Evolutionary conservation across 164 flowering plant species (phyloP).

Genomic region (Paratinospora sagittata): DNA sequence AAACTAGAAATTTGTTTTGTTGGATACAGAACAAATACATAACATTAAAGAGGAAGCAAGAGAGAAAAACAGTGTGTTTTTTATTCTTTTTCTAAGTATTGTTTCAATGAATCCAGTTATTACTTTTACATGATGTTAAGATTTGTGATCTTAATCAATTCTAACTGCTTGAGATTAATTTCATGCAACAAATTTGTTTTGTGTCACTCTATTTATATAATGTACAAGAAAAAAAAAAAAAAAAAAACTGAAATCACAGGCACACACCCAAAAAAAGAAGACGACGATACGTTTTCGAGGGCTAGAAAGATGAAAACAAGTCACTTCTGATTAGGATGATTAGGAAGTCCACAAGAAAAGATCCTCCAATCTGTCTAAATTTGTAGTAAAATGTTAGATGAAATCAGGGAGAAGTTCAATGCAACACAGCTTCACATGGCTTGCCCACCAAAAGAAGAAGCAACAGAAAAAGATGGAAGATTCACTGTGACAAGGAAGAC

Average conservation of each 20-base stretch:
- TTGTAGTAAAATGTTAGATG: neutral
- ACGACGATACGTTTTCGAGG: too few species aligned
- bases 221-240: neutral
- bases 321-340: neutral
- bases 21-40: too few species aligned
- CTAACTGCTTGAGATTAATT: neutral
- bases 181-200: too few species aligned
- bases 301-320: too few species aligned
- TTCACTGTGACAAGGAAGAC: neutral
- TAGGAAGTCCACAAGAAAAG: neutral
- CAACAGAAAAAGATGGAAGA: neutral
- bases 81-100: too few species aligned
- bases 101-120: too few species aligned
- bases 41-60: too few species aligned
- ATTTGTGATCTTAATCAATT: too few species aligned
- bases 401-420: neutral
- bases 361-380: neutral
- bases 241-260: neutral
- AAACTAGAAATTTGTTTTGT: too few species aligned
- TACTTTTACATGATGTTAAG: too few species aligned
- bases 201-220: too few species aligned
- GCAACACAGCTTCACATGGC: neutral
- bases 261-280: neutral
- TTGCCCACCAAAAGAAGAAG: neutral
- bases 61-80: too few species aligned